Percentiles rank a stretch among this genome's conserved stretches.
Conservation (phyloP, 495 filamentous ascomycete species). For the Daldinia loculata region DNA sequence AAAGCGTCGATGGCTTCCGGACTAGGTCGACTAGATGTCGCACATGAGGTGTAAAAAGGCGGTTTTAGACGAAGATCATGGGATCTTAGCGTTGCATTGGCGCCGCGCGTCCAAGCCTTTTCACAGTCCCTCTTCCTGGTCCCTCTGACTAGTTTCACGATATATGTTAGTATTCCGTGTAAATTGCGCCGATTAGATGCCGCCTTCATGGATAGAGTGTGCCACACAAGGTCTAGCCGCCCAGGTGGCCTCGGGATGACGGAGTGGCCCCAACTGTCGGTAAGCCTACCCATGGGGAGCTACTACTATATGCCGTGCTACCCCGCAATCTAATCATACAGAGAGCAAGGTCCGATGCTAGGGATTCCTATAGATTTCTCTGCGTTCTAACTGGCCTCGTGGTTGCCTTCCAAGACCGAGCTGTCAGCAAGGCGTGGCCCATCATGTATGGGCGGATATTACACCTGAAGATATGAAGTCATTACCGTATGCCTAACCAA, state of each 20-base stretch:
- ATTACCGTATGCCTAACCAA: slow-evolving; percentile 25
- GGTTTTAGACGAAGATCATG: slow-evolving; percentile 30
- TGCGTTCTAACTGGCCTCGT: slow-evolving; percentile 38
- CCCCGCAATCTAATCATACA: slow-evolving; percentile 40
- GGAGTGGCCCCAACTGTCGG: slow-evolving; percentile 37
- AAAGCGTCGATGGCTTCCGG: slow-evolving; percentile 25
- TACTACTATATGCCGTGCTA: slow-evolving; percentile 40
- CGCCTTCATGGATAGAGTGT: slow-evolving; percentile 24
- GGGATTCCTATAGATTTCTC: slow-evolving; percentile 27
- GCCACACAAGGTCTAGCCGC: slow-evolving; percentile 14
- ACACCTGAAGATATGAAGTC: slow-evolving; percentile 35
- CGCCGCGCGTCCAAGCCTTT: slow-evolving; percentile 26
- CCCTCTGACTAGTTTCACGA: slow-evolving; percentile 17
- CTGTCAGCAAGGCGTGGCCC: slow-evolving; percentile 36
- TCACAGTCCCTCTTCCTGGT: slow-evolving; percentile 6
- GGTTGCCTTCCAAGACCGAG: slow-evolving; percentile 27
- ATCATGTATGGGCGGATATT: slow-evolving; percentile 20
- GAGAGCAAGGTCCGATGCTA: slow-evolving; percentile 26
- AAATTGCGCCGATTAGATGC: slow-evolving; percentile 36
- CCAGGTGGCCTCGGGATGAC: slow-evolving; percentile 35
- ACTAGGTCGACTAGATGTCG: slow-evolving; percentile 26
- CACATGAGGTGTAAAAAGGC: slow-evolving; percentile 36
- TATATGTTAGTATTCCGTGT: slow-evolving; percentile 17
- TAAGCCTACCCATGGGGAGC: slow-evolving; percentile 24
- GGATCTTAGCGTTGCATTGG: slow-evolving; percentile 35